These are phyloP conservation scores for Aegilops umbellulata DNA, from an alignment of 176 grass and related monocot genomes.

Conservation along the genomic window DNA sequence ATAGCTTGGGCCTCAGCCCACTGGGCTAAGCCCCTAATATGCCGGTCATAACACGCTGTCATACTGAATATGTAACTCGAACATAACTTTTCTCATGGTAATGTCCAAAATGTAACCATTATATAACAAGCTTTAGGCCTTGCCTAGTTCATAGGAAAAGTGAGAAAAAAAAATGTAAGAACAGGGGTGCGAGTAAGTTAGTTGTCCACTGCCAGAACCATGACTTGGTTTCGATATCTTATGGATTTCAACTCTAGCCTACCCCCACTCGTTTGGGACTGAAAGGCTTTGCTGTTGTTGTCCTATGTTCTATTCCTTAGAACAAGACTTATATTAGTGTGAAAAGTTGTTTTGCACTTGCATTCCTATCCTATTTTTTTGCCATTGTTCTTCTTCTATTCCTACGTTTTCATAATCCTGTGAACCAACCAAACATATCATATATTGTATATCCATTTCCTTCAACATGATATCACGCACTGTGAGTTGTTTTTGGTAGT, in stretches of 20 bases:
- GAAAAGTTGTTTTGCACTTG: background rate
- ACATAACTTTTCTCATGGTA: background rate
- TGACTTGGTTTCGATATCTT: too few relatives aligned
- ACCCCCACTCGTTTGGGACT: too few relatives aligned
- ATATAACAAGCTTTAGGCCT: background rate
- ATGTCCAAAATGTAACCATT: background rate
- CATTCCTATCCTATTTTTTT: background rate
- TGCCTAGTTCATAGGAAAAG: background rate
- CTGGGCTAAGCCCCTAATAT: too few relatives aligned
- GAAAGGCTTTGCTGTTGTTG: too few relatives aligned
- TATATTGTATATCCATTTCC: background rate
- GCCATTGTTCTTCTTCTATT: background rate
- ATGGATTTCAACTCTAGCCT: too few relatives aligned
- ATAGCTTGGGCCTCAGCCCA: too few relatives aligned
- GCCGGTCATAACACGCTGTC: too few relatives aligned
- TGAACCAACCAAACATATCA: background rate
- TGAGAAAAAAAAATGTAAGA: background rate
- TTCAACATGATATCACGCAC: background rate
- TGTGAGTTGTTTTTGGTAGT: background rate
- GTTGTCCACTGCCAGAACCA: too few relatives aligned
- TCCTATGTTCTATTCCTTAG: background rate
- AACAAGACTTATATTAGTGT: background rate
- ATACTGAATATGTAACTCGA: background rate
- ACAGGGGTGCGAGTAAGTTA: too few relatives aligned
- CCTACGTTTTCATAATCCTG: background rate